A percentile compares a stretch with the other conserved stretches of the same genome.
Evolutionary conservation across 306 rosid genomes (phyloP).

Genomic region (Pterocarpus santalinus): DNA sequence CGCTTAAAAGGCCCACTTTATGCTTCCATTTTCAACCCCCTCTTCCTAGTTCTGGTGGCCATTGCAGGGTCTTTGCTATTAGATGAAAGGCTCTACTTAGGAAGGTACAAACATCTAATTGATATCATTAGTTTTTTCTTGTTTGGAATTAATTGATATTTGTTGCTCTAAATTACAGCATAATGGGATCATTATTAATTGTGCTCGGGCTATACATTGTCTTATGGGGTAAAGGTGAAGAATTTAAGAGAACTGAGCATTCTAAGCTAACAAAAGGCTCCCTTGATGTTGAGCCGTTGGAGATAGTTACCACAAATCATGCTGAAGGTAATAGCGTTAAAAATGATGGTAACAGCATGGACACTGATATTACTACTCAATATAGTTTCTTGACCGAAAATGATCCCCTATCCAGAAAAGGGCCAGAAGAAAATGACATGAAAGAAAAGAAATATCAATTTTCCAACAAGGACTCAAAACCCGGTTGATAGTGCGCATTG

Average conservation of each 20-base stretch:
- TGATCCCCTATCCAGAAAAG: no score
- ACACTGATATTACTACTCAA: background rate
- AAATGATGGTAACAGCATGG: background rate
- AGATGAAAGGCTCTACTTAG: conserved; percentile 37
- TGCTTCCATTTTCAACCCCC: conserved; percentile 48
- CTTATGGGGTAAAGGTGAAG: conserved; percentile 46
- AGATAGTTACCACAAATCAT: conserved; percentile 3
- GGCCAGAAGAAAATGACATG: background rate
- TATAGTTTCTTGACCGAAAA: background rate
- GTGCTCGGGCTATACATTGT: background rate
- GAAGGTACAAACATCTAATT: conserved; percentile 28
- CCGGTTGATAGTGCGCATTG: background rate
- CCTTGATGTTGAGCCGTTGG: background rate
- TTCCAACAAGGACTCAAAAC: background rate
- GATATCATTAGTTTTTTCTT: background rate
- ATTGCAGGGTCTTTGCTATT: conserved; percentile 37
- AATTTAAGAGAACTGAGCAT: background rate
- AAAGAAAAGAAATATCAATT: background rate
- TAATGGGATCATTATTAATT: conserved; percentile 42
- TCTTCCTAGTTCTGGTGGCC: conserved; percentile 42
- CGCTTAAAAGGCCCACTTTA: conserved; percentile 43
- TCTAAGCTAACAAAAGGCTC: background rate
- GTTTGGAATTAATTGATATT: background rate
- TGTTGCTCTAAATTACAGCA: conserved; percentile 20
- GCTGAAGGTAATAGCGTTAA: background rate